Percentiles rank a stretch among this genome's conserved stretches.
Conservation (phyloP, 495 filamentous ascomycete species). For the Penicillium simplicissimum region DNA sequence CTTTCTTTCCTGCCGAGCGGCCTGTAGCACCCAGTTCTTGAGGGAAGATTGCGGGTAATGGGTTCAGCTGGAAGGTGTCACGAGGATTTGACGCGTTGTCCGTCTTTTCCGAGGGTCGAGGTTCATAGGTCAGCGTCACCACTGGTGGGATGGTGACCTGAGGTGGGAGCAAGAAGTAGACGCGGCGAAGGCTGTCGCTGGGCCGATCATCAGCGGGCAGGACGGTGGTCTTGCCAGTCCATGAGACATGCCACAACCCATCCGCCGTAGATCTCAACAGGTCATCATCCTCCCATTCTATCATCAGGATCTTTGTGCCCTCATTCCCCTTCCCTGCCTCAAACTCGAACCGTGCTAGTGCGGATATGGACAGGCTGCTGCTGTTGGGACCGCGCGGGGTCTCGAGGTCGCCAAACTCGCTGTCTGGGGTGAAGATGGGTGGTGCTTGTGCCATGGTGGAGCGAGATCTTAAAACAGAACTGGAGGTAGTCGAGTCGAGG, state of each 20-base stretch:
- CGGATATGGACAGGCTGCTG: constrained; percentile 42
- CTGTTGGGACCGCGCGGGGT: constrained; percentile 28
- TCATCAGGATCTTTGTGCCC: constrained; percentile 82
- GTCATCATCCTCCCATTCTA: constrained; percentile 73
- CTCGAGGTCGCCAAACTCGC: constrained; percentile 37
- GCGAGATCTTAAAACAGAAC: not conserved
- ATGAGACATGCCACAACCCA: constrained; percentile 67
- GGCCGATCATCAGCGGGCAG: constrained; percentile 63
- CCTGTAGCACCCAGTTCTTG: constrained; percentile 66
- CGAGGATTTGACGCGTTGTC: constrained; percentile 17
- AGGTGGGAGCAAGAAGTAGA: constrained; percentile 75
- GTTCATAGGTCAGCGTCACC: constrained; percentile 61
- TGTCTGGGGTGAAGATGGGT: constrained; percentile 40
- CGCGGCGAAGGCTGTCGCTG: constrained; percentile 56
- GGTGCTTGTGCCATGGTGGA: constrained; percentile 24
- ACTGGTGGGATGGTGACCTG: constrained; percentile 64
- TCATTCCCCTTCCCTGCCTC: constrained; percentile 74
- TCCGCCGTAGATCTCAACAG: constrained; percentile 34
- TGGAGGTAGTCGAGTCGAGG: not conserved
- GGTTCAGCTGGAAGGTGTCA: constrained; percentile 57
- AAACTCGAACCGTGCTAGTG: constrained; percentile 82
- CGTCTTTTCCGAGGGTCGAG: constrained; percentile 22
- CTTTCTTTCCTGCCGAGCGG: constrained; percentile 67
- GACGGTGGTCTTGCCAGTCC: constrained; percentile 70
- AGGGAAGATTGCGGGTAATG: constrained; percentile 79